Evolutionary conservation across 371 early-diverging fungal species (phyloP), one percentile per base, ranked within the genome.

Genomic region (Globomyces sp.): DNA sequence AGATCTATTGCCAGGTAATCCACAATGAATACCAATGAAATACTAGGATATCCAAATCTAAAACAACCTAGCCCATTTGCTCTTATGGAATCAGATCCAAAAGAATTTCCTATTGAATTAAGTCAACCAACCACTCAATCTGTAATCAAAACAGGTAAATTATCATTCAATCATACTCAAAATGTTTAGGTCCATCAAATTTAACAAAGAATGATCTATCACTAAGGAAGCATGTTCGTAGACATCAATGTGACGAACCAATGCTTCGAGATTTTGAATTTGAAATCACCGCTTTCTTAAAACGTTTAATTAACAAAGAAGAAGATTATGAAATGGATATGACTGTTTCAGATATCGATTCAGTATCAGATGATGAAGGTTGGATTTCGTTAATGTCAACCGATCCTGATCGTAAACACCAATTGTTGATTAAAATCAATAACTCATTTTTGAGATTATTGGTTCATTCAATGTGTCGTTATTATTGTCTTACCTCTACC

Each of bases 1-100:
- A 55, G 55, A 55, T n/a, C 40, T 39, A 55, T 39, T 39, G 40
- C 55, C 55, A 55, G 55, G 55, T 55, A 39, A 55, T 55, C 55
- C 55, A 4, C 55, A 24, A 24, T 24, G 24, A 24, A 24, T 24
- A 24, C 24, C 24, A 24, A 24, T 24, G 24, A 24, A 24, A 24
- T 24, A 24, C 24, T 24, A 24, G 24, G 24, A 24, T 24, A 24
- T 24, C 24, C 24, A 24, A 24, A 24, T 24, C 24, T 40, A 55
- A 40, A 36, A 39, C 40, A 40, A 55, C 55, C 55, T 39, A 39
- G 39, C 1, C 55, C 55, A n/a, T 55, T 55, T 55, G 6, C 40
- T 40, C 36, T 39, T 55, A 55, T 55, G 55, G 55, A 55, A 36
- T 55, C 55, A 39, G 55, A 55, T 55, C 55, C 55, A 55, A 13